A percentile compares a stretch with the other conserved stretches of the same genome.
These are phyloP conservation scores for Houttuynia cordata DNA, from an alignment of 164 flowering plant species.

Conservation along the genomic window DNA sequence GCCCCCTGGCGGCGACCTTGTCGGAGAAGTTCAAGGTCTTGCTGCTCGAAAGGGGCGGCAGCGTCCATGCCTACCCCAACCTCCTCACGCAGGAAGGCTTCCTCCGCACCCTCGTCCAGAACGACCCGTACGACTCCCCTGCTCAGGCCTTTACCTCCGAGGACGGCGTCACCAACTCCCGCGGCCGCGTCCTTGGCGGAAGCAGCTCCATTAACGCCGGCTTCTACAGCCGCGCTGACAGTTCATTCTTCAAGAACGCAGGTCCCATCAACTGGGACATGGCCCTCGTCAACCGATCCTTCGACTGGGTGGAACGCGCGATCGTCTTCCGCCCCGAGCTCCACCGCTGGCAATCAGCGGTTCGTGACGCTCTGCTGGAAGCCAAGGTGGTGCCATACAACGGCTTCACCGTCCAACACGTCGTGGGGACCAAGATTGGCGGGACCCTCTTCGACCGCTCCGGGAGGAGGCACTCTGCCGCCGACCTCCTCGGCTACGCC, in stretches of 20 bases:
- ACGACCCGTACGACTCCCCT: constrained; percentile 38
- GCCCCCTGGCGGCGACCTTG: constrained; percentile 82
- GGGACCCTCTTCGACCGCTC: constrained; percentile 57
- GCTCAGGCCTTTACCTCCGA: constrained; percentile 70
- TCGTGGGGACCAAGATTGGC: constrained; percentile 68
- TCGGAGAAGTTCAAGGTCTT: constrained; percentile 42
- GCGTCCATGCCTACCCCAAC: constrained; percentile 5
- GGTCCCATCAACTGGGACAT: constrained; percentile 53
- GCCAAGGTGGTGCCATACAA: constrained; percentile 59
- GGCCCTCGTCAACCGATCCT: constrained; percentile 42
- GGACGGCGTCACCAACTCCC: constrained; percentile 74
- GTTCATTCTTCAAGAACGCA: constrained; percentile 24
- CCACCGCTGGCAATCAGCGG: constrained; percentile 63
- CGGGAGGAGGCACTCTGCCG: constrained; percentile 60
- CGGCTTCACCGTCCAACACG: constrained; percentile 50
- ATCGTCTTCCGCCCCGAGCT: constrained; percentile 54
- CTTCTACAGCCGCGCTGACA: constrained; percentile 63
- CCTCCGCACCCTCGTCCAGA: constrained; percentile 33
- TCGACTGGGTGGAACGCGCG: constrained; percentile 67
- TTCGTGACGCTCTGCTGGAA: constrained; percentile 55
- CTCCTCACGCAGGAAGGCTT: constrained; percentile 57
- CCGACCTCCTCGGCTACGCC: constrained; percentile 50
- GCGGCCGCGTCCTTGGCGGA: constrained; percentile 88
- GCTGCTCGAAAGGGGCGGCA: constrained; percentile 57
- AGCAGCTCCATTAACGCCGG: constrained; percentile 88